These are phyloP conservation scores for Fragaria vesca DNA, from an alignment of 306 rosid genomes.

Conservation along the genomic window DNA sequence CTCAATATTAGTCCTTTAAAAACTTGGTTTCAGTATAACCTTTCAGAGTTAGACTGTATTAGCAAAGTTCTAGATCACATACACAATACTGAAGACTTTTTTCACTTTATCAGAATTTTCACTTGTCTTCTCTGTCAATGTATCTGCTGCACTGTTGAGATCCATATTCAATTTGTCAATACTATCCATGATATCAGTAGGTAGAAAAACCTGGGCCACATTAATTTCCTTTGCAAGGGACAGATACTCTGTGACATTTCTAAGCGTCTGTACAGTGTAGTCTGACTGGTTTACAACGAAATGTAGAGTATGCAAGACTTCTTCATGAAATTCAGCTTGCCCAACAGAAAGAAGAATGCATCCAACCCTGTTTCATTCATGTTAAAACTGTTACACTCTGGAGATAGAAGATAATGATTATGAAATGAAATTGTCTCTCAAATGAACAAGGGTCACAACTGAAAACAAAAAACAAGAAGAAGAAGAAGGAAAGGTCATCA, in stretches of 20 bases:
- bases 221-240: slow-evolving; percentile 87
- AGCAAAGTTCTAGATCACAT: slow-evolving; percentile 36
- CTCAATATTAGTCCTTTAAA: slow-evolving; percentile 35
- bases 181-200: slow-evolving; percentile 68
- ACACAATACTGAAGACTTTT: slow-evolving; percentile 72
- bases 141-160: slow-evolving; percentile 77
- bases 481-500: neutral
- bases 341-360: slow-evolving; percentile 86
- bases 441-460: neutral
- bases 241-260: slow-evolving; percentile 85
- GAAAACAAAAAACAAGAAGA: too few relatives aligned
- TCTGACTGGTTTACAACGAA: slow-evolving; percentile 94
- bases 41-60: slow-evolving; percentile 16
- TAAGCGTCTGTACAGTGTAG: slow-evolving; percentile 73
- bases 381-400: neutral
- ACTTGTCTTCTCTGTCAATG: slow-evolving; percentile 57
- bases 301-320: slow-evolving; percentile 72
- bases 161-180: slow-evolving; percentile 74
- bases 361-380: slow-evolving; percentile 68
- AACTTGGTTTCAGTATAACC: neutral
- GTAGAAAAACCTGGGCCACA: slow-evolving; percentile 75
- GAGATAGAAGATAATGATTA: neutral
- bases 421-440: neutral
- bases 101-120: slow-evolving; percentile 63
- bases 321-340: slow-evolving; percentile 70